A percentile compares a stretch with the other conserved stretches of the same genome.
Conservation (phyloP, 2,329 filamentous ascomycete species). For the Acrocalymma vagum region DNA sequence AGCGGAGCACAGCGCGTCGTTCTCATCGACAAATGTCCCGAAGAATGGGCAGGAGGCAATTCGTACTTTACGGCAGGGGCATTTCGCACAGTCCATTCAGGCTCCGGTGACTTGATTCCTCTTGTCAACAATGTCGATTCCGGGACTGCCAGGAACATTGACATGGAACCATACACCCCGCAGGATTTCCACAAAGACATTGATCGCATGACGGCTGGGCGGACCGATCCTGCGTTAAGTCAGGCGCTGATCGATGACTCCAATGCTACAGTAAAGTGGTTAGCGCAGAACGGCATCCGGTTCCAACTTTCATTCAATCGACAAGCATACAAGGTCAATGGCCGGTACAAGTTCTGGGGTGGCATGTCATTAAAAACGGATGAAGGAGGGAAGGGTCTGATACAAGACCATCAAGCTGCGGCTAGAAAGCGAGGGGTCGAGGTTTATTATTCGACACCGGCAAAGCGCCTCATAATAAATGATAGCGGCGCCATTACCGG, state of each 20-base stretch:
- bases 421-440: conserved; percentile 55
- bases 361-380: conserved; percentile 67
- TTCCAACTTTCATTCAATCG: conserved; percentile 71
- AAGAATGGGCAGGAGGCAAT: conserved; percentile 69
- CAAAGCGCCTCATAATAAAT: conserved; percentile 51
- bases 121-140: conserved; percentile 66
- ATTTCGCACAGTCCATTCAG: conserved; percentile 65
- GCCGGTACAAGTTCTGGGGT: conserved; percentile 71
- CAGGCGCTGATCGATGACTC: conserved; percentile 61
- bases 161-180: conserved; percentile 65
- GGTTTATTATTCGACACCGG: conserved; percentile 58
- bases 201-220: conserved; percentile 62
- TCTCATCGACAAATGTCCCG: conserved; percentile 68
- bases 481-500: conserved; percentile 40
- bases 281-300: conserved; percentile 60
- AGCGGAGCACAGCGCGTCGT: conserved; percentile 56
- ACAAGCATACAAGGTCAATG: conserved; percentile 71
- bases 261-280: conserved; percentile 63
- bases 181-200: conserved; percentile 66
- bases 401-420: conserved; percentile 57
- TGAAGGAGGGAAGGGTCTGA: conserved; percentile 68
- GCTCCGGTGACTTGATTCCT: conserved; percentile 65
- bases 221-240: conserved; percentile 61
- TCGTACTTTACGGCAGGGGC: conserved; percentile 72
- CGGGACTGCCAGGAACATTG: conserved; percentile 60